These are phyloP conservation scores for Castanopsis chinensis DNA, from an alignment of 306 rosid species.

Conservation along the genomic window DNA sequence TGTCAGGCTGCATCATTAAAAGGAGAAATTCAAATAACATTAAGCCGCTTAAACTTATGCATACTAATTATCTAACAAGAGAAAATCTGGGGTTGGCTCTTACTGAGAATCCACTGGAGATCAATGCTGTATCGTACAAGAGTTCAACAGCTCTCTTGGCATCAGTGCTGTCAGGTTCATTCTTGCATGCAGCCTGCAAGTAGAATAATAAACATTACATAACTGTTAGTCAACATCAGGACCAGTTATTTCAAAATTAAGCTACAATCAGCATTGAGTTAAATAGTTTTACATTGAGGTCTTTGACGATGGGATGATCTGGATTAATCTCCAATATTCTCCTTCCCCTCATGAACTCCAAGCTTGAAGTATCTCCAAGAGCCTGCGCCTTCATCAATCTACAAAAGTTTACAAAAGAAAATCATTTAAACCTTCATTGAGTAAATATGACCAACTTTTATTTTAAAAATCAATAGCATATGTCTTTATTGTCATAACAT, in stretches of 20 bases:
- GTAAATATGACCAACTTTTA: neutral
- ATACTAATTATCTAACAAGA: too few relatives aligned
- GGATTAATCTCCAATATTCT: constrained; percentile 96
- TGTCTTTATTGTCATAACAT: neutral
- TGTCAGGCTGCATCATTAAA: constrained; percentile 71
- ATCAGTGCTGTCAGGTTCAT: constrained; percentile 74
- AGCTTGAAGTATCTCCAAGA: constrained; percentile 87
- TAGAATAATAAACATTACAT: constrained; percentile 7
- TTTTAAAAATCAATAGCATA: neutral
- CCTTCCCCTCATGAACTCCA: constrained; percentile 99
- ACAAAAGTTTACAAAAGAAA: constrained; percentile 15
- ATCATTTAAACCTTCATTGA: neutral
- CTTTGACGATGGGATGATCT: constrained; percentile 87
- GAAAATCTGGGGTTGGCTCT: neutral
- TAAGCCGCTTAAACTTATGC: neutral
- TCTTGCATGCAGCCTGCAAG: constrained; percentile 91
- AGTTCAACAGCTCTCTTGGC: constrained; percentile 91
- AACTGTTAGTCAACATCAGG: neutral
- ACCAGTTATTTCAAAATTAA: constrained; percentile 4
- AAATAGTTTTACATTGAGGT: constrained; percentile 65
- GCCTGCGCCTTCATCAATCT: constrained; percentile 99
- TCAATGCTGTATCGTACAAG: constrained; percentile 82
- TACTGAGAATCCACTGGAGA: constrained; percentile 97
- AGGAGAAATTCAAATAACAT: constrained; percentile 5
- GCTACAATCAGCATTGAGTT: neutral